A percentile compares a stretch with the other conserved stretches of the same genome.
Evolutionary conservation across 495 filamentous ascomycete genomes (phyloP).

Genomic region (Hyaloscypha variabilis): DNA sequence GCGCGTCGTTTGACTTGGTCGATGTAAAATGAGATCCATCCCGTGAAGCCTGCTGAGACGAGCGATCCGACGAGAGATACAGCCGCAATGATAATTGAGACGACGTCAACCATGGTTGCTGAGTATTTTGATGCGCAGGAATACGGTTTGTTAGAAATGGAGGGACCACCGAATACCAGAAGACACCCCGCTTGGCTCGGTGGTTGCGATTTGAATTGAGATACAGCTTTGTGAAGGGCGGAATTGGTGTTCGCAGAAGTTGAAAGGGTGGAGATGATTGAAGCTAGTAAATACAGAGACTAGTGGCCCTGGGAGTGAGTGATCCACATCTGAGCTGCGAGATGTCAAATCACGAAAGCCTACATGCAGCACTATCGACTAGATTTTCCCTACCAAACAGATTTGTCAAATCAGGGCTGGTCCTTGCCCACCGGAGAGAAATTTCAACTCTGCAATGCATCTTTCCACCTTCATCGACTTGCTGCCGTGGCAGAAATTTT

Average conservation of each 20-base stretch:
- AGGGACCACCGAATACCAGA: too few species aligned
- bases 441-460: not conserved
- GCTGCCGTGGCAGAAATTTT: not conserved
- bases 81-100: slow-evolving; percentile 25
- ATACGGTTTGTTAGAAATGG: too few species aligned
- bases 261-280: slow-evolving; percentile 3
- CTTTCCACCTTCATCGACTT: not conserved
- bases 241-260: not conserved
- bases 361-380: too few species aligned
- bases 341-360: too few species aligned
- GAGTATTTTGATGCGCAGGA: slow-evolving; percentile 15
- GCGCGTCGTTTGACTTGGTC: slow-evolving; percentile 24
- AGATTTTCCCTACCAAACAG: not conserved
- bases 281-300: slow-evolving; percentile 12
- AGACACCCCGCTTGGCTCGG: not conserved
- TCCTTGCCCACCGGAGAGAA: not conserved
- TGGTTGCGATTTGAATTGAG: slow-evolving; percentile 6
- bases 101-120: slow-evolving; percentile 22
- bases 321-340: too few species aligned
- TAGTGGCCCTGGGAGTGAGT: too few species aligned
- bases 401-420: not conserved
- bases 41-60: slow-evolving; percentile 24
- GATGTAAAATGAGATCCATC: slow-evolving; percentile 25
- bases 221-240: slow-evolving; percentile 4
- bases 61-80: slow-evolving; percentile 25